These are phyloP conservation scores for Nothophoma quercina DNA, from an alignment of 2,329 filamentous ascomycete genomes.

Conservation along the genomic window DNA sequence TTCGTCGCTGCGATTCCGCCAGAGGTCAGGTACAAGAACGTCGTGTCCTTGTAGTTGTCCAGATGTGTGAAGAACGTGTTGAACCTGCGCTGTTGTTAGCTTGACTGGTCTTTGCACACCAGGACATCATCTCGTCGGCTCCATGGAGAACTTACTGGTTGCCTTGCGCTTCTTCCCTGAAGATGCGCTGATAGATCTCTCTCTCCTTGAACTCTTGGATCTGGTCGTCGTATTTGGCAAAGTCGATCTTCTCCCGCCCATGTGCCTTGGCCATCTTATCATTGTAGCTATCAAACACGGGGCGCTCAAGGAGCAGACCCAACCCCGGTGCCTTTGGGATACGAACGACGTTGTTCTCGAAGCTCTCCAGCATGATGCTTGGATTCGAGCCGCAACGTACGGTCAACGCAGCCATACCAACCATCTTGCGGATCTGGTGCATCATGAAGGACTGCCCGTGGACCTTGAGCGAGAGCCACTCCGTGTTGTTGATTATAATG, in stretches of 20 bases:
- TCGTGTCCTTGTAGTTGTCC: constrained; percentile 58
- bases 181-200: constrained; percentile 92
- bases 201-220: constrained; percentile 89
- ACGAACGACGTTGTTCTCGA: constrained; percentile 74
- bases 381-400: constrained; percentile 83
- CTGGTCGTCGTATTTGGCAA: constrained; percentile 76
- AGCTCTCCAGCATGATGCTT: constrained; percentile 75
- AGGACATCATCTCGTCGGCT: too few species aligned
- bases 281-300: constrained; percentile 92
- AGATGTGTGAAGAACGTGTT: constrained; percentile 60
- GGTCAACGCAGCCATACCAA: constrained; percentile 85
- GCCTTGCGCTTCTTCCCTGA: constrained; percentile 84
- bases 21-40: constrained; percentile 60
- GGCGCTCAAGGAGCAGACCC: constrained; percentile 85
- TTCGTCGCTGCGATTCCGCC: constrained; percentile 56
- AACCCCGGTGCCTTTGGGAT: constrained; percentile 95
- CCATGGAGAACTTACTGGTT: constrained; percentile 67
- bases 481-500: constrained; percentile 86
- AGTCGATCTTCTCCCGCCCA: constrained; percentile 75
- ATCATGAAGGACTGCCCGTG: constrained; percentile 99
- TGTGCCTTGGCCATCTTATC: constrained; percentile 70
- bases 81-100: constrained; percentile 45
- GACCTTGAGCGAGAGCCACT: constrained; percentile 95
- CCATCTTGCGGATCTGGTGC: constrained; percentile 99
- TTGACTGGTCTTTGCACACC: too few species aligned